These are phyloP conservation scores for Russula sp. DNA, from an alignment of 768 basidiomycete genomes.

Conservation along the genomic window DNA sequence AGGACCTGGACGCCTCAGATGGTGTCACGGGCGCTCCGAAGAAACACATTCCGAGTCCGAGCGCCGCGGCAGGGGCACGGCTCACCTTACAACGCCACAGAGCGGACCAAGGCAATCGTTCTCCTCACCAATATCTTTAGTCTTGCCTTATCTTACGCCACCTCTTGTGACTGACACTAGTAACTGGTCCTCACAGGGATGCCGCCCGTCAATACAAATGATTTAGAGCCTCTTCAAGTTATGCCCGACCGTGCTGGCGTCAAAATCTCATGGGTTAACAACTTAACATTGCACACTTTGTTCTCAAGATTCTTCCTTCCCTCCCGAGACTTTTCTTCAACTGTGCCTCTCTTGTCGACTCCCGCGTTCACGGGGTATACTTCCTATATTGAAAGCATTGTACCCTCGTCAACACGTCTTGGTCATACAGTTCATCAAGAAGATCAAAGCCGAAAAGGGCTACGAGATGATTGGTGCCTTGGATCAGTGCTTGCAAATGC, in stretches of 20 bases:
- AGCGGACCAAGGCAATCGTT: constrained; percentile 39
- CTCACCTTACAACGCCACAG: background rate
- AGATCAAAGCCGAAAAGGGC: constrained; percentile 34
- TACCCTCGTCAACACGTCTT: background rate
- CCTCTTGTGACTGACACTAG: background rate
- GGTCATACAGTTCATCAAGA: constrained; percentile 33
- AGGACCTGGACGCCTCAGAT: too few relatives aligned
- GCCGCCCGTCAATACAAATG: constrained; percentile 28
- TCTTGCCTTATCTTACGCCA: constrained; percentile 32
- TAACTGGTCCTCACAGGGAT: constrained; percentile 25
- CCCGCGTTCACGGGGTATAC: constrained; percentile 27
- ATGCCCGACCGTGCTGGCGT: constrained; percentile 31
- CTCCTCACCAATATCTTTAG: constrained; percentile 55
- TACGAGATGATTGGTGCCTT: constrained; percentile 38
- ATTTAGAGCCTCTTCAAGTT: constrained; percentile 27
- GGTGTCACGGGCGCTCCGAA: too few relatives aligned
- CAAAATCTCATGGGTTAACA: constrained; percentile 19
- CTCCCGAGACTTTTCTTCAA: constrained; percentile 24
- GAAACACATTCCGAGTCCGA: too few relatives aligned
- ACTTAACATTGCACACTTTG: too few relatives aligned
- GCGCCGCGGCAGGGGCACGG: too few relatives aligned
- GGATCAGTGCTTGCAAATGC: constrained; percentile 31
- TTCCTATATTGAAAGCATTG: background rate
- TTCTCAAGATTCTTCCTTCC: constrained; percentile 25
- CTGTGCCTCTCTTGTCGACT: constrained; percentile 30